A percentile compares a stretch with the other conserved stretches of the same genome.
Conservation (phyloP, 2,329 filamentous ascomycete genomes). For the Plenodomus lindquistii region DNA sequence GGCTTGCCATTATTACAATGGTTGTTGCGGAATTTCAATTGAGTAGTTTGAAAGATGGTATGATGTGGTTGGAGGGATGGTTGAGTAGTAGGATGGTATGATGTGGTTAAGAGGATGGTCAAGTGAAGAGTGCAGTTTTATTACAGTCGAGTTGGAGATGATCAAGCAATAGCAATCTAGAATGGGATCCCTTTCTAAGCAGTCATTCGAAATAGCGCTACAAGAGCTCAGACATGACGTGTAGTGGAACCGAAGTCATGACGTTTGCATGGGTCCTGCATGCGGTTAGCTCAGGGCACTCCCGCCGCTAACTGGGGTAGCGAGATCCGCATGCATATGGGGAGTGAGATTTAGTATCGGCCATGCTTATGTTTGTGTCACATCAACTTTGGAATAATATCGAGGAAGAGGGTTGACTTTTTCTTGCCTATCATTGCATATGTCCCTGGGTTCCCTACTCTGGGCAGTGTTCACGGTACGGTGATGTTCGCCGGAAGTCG, state of each 20-base stretch:
- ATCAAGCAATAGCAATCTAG: neutral
- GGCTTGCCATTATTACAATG: constrained; percentile 17
- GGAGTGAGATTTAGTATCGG: neutral
- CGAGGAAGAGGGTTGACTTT: no score
- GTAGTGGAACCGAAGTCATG: constrained; percentile 9
- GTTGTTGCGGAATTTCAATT: neutral
- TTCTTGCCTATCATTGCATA: no score
- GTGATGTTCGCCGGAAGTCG: no score
- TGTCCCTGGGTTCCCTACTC: no score
- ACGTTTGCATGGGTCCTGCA: constrained; percentile 6
- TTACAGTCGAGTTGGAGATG: neutral
- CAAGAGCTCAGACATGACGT: neutral
- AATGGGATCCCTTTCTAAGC: no score
- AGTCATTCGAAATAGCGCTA: neutral
- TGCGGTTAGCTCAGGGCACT: constrained; percentile 13
- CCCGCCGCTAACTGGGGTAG: constrained; percentile 15
- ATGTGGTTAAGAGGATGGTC: no score
- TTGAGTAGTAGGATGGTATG: no score
- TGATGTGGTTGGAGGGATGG: no score
- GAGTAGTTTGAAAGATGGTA: neutral
- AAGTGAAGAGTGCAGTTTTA: neutral
- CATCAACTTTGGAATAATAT: no score
- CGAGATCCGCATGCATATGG: constrained; percentile 12
- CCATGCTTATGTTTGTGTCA: no score
- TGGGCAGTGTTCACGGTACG: no score